A percentile compares a stretch with the other conserved stretches of the same genome.
Evolutionary conservation across 2,329 filamentous ascomycete genomes (phyloP).

Genomic region (Alternaria sp.): DNA sequence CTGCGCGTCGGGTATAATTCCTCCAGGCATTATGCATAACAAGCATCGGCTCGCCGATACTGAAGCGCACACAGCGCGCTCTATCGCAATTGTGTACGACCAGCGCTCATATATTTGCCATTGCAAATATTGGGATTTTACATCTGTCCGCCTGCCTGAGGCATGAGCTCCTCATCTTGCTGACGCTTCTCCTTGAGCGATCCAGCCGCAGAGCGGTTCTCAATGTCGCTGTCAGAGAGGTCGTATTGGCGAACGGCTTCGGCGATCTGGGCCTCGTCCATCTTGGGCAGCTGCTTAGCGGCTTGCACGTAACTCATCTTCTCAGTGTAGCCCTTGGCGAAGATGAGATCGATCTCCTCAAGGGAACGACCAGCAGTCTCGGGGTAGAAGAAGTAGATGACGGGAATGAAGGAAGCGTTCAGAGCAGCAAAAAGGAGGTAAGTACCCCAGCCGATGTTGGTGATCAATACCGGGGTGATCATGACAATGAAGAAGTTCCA

Average conservation of each 20-base stretch:
- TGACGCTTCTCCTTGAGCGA: constrained; percentile 36
- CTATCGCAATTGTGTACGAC: constrained; percentile 20
- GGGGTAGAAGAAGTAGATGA: constrained; percentile 65
- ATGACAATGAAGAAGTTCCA: constrained; percentile 59
- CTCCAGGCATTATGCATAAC: constrained; percentile 15
- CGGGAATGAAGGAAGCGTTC: constrained; percentile 61
- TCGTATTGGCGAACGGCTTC: constrained; percentile 46
- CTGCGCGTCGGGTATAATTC: constrained; percentile 40
- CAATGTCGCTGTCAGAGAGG: constrained; percentile 42
- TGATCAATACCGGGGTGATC: constrained; percentile 54
- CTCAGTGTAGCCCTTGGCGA: constrained; percentile 50
- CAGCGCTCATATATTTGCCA: constrained; percentile 21
- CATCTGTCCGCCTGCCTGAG: constrained; percentile 22
- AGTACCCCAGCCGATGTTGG: constrained; percentile 50
- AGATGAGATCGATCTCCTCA: constrained; percentile 63
- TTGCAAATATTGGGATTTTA: constrained; percentile 10
- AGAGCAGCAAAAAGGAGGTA: constrained; percentile 61
- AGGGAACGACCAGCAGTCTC: constrained; percentile 61
- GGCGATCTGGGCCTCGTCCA: constrained; percentile 47
- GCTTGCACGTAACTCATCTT: constrained; percentile 50
- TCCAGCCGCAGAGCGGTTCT: constrained; percentile 36
- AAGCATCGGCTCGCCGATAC: constrained; percentile 25
- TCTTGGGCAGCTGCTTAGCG: constrained; percentile 46
- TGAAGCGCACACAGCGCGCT: constrained; percentile 23
- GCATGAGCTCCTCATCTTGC: constrained; percentile 31